These are phyloP conservation scores for Vicia faba DNA, from an alignment of 306 rosid species.

Conservation along the genomic window DNA sequence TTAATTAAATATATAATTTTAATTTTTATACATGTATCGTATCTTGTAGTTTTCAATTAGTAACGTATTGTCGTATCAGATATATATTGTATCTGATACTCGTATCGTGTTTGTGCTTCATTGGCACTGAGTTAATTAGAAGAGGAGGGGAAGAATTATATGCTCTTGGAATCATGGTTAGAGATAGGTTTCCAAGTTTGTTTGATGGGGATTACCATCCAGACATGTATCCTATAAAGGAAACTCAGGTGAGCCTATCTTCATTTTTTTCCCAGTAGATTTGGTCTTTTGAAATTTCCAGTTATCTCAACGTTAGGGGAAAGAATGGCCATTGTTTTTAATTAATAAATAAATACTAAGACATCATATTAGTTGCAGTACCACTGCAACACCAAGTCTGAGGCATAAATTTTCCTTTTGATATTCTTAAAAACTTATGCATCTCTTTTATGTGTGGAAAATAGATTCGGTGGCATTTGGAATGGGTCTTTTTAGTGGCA, in stretches of 20 bases:
- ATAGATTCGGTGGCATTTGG: constrained; percentile 93
- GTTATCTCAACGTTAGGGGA: too few relatives aligned
- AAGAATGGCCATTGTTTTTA: too few relatives aligned
- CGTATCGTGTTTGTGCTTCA: too few relatives aligned
- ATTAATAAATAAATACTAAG: constrained; percentile 18
- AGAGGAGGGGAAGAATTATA: constrained; percentile 83
- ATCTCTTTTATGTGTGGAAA: constrained; percentile 29
- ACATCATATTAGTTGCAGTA: constrained; percentile 4
- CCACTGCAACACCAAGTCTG: background rate
- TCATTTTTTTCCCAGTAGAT: too few relatives aligned
- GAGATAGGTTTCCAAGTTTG: constrained; percentile 66
- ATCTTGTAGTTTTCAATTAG: too few relatives aligned
- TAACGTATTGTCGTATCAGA: too few relatives aligned
- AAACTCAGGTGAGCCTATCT: constrained; percentile 76
- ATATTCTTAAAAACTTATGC: constrained; percentile 27
- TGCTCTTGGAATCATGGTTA: constrained; percentile 66
- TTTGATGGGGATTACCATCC: constrained; percentile 89
- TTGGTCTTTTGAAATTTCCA: too few relatives aligned
- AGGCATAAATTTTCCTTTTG: background rate
- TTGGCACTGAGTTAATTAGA: constrained; percentile 70
- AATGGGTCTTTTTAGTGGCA: constrained; percentile 74
- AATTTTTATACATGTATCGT: too few relatives aligned
- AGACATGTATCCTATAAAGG: constrained; percentile 67
- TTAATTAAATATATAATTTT: too few relatives aligned
- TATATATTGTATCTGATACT: too few relatives aligned